Evolutionary conservation across 176 grass and related monocot genomes (phyloP), one percentile per base, ranked within the genome.

Genomic region (Puccinellia tenuiflora): DNA sequence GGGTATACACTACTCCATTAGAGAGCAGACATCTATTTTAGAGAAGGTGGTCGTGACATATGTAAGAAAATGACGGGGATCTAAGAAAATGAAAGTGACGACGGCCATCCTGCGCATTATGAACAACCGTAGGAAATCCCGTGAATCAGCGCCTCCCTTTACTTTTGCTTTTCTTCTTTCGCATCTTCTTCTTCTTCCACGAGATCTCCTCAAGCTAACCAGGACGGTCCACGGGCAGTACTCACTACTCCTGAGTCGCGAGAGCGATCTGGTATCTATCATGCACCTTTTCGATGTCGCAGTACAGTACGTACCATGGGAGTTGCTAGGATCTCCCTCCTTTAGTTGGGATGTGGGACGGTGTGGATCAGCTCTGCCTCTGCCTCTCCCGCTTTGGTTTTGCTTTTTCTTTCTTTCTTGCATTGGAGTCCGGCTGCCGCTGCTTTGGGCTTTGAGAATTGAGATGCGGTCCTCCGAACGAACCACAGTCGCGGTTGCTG

Each of bases 311-410:
- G 3, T 25, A 8, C 10, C 37, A 29, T 17, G 45, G 34, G 33
- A 31, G n/a, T n/a, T n/a, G n/a, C 15, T 72, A 30, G 75, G 80
- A 88, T 73, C 64, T 65, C 9, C 9, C 82, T 88, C 13, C 82
- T 88, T 89, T 59, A 68, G 17, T 80, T 4, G 59, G 64, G 82
- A 85, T 73, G 83, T 8, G 71, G 33, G 72, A 28, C 78, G 79
- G 63, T 78, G 68, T 25, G 79, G 59, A 76, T 80, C 68, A 47
- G 28, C 30, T 20, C n/a, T n/a, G n/a, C n/a, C n/a, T n/a, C n/a
- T n/a, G n/a, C n/a, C n/a, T n/a, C 68, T 80, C 26, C 26, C 26
- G 34, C 55, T 68, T 84, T 60, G 25, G 35, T 11, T 30, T 46
- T 50, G 20, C 51, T 71, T 83, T 45, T 38, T 45, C 12, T 11